These are phyloP conservation scores for Pholiota microspora DNA, from an alignment of 768 basidiomycete genomes.

Conservation along the genomic window DNA sequence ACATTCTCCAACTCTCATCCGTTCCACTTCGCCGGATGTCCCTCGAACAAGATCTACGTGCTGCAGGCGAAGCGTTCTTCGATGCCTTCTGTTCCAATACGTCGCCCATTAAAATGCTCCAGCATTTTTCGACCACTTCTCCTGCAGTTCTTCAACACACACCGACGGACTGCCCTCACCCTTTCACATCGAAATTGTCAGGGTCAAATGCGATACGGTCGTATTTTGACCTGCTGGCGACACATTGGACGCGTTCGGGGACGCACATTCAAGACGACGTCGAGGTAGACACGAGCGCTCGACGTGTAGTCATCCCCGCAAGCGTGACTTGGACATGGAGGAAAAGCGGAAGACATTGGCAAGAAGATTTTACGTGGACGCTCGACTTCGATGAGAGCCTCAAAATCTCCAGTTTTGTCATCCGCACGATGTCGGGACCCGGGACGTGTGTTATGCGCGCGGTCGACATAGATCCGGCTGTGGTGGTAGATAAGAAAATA, in stretches of 20 bases:
- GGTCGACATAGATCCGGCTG: constrained; percentile 13
- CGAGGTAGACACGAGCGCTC: constrained; percentile 21
- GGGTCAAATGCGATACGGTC: constrained; percentile 47
- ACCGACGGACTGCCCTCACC: constrained; percentile 31
- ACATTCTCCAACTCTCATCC: constrained; percentile 1
- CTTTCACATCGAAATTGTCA: constrained; percentile 31
- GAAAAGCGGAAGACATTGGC: constrained; percentile 39
- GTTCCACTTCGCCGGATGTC: constrained; percentile 8
- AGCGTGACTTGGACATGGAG: constrained; percentile 47
- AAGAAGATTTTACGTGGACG: constrained; percentile 44
- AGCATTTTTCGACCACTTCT: constrained; percentile 38
- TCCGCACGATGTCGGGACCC: constrained; percentile 36
- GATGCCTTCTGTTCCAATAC: constrained; percentile 33
- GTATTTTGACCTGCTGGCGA: constrained; percentile 46
- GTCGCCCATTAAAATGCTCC: constrained; percentile 30
- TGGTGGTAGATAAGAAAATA: constrained; percentile 4
- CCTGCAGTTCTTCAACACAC: constrained; percentile 40
- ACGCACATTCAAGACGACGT: constrained; percentile 22
- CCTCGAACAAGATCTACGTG: constrained; percentile 29
- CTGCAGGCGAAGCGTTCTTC: constrained; percentile 34
- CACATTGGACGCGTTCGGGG: constrained; percentile 40
- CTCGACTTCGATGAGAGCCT: constrained; percentile 41
- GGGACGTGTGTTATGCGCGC: constrained; percentile 48
- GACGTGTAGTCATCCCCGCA: constrained; percentile 32
- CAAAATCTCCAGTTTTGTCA: constrained; percentile 40